phyloP scores from a whole-genome alignment of 768 basidiomycete genomes.

The Hortiboletus flavorubellus region DNA sequence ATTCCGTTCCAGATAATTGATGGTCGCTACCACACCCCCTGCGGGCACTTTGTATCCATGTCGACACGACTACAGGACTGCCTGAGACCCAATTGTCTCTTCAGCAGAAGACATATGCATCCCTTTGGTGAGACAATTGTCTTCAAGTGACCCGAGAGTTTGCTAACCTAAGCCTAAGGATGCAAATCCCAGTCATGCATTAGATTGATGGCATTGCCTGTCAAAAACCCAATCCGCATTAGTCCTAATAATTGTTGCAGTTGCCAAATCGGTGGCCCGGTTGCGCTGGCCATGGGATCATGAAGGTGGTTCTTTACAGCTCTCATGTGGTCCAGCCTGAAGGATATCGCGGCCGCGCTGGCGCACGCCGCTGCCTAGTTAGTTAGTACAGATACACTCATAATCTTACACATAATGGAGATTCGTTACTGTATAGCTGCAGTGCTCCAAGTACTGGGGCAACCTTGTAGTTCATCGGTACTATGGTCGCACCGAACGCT shows the following conservation, averaged over 20 bases:
- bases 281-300: constrained; percentile 17
- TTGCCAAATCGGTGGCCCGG: constrained; percentile 25
- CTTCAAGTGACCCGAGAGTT: background rate
- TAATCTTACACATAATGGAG: constrained; percentile 22
- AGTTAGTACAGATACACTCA: constrained; percentile 20
- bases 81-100: constrained; percentile 58
- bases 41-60: constrained; percentile 72
- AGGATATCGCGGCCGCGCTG: constrained; percentile 20
- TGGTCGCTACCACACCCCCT: constrained; percentile 66
- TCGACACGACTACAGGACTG: constrained; percentile 69
- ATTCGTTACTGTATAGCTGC: background rate
- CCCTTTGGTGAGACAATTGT: constrained; percentile 40
- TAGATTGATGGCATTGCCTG: constrained; percentile 64
- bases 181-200: constrained; percentile 56
- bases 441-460: too few relatives aligned
- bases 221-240: constrained; percentile 68
- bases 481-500: too few relatives aligned
- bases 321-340: background rate
- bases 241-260: constrained; percentile 47
- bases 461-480: too few relatives aligned
- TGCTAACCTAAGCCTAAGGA: constrained; percentile 33
- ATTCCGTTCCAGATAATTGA: constrained; percentile 57
- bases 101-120: constrained; percentile 64
- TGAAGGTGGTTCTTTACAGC: constrained; percentile 6
- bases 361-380: constrained; percentile 12